Evolutionary conservation across 106 monocot species (phyloP).

Genomic region (Apostasia shenzhenica): DNA sequence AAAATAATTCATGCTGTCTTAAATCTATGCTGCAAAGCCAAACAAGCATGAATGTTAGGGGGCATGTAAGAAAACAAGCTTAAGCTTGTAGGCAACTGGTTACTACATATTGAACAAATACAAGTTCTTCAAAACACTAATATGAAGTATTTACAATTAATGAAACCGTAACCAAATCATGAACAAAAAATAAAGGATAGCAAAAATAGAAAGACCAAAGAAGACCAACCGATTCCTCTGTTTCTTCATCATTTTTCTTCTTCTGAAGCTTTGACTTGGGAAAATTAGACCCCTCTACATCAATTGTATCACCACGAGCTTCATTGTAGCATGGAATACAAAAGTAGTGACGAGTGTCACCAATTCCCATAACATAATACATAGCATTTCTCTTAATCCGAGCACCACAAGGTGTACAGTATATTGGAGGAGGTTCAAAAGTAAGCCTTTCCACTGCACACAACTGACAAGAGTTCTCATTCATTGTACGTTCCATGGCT

Average conservation of each 20-base stretch:
- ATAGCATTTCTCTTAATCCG: constrained; percentile 93
- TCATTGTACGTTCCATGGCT: constrained; percentile 83
- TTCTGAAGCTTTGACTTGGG: constrained; percentile 78
- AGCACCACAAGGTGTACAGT: constrained; percentile 96
- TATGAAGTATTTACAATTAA: too few species aligned
- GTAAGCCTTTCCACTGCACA: constrained; percentile 96
- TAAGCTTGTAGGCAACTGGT: too few species aligned
- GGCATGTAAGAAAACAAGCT: too few species aligned
- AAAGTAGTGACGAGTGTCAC: constrained; percentile 74
- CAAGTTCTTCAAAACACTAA: too few species aligned
- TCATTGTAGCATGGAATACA: constrained; percentile 91
- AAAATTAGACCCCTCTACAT: constrained; percentile 53
- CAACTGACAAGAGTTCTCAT: constrained; percentile 91
- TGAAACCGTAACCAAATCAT: too few species aligned
- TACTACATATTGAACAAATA: too few species aligned
- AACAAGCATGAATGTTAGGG: too few species aligned
- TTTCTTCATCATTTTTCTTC: constrained; percentile 91
- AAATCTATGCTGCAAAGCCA: too few species aligned
- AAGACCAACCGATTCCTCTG: constrained; percentile 84
- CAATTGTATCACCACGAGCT: constrained; percentile 77
- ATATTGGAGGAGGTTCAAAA: constrained; percentile 97
- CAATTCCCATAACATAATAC: constrained; percentile 72
- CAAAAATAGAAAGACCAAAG: too few species aligned
- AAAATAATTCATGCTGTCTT: too few species aligned
- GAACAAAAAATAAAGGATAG: too few species aligned